Evolutionary conservation across 441 rosid species (phyloP), one percentile per base, ranked within the genome.

Genomic region (Dalechampia spathulata): DNA sequence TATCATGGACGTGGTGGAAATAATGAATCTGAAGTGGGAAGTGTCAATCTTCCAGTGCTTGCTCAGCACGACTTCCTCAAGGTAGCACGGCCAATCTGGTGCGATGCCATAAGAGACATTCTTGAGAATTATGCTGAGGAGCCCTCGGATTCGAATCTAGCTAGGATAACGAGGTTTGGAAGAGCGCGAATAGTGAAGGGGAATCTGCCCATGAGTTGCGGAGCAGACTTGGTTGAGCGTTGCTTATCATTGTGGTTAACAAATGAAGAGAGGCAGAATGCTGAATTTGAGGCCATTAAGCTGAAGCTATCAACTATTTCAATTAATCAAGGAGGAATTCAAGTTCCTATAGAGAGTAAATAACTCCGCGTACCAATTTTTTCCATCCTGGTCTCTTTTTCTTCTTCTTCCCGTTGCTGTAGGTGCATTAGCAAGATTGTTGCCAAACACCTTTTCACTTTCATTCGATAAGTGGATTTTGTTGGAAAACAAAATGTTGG

Each of bases 1-100:
- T 92, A 68, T 67, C 98, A 92, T 32, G 98, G 88, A 52, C 80
- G 63, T 75, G 96, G 94, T 7, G 91, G 96, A 49, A 78, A 81
- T 7, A 52, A 74, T 15, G 97, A 92, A 57, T 82, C 92, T 6
- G 96, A 82, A 58, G 65, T 85, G 2, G 97, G 99, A 53, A 83
- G 94, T 7, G 96, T 86, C 22, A 79, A 80, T 67, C 86, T 92
- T 63, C 96, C 97, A 0, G 78, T 82, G 53, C 21, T 75, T 41
- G 78, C 64, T 38, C 50, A 86, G 61, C 78, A 65, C 0, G 94
- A 80, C 42, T 92, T 92, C 68, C 86, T 92, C 43, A 75, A 71
- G 25, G 72, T 80, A 7, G 96, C 90, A 10, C 82, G 96, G 32
- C 94, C 97, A 1, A 64, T 92, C 56, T 89, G 99, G 99, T 79